These are phyloP conservation scores for Naematelia encephala DNA, from an alignment of 768 basidiomycete genomes.

Conservation along the genomic window DNA sequence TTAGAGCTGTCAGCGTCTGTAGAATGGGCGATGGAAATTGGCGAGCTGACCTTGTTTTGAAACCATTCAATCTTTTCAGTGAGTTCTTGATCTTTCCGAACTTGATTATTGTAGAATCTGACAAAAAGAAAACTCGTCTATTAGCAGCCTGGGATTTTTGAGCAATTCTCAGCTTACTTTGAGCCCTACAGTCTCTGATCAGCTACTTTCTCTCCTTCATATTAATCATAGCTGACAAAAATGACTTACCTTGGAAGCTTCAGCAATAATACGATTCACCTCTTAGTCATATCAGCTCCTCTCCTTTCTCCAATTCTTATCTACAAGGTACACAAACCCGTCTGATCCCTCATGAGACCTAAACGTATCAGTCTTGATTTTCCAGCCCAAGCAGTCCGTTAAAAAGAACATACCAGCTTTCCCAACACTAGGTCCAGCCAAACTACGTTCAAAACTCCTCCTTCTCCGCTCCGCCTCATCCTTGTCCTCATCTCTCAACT, in stretches of 20 bases:
- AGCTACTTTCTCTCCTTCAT: not conserved
- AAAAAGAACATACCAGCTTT: conserved; percentile 86
- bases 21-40: not conserved
- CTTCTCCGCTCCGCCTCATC: conserved; percentile 11
- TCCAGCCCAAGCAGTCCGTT: not conserved
- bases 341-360: conserved; percentile 46
- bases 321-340: conserved; percentile 21
- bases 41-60: conserved; percentile 54
- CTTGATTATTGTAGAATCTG: conserved; percentile 66
- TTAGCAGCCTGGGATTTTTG: not conserved
- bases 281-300: conserved; percentile 59
- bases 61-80: conserved; percentile 71
- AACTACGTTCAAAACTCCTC: conserved; percentile 49
- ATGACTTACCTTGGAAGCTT: conserved; percentile 64
- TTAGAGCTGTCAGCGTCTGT: conserved; percentile 66
- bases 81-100: conserved; percentile 79
- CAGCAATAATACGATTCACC: conserved; percentile 82
- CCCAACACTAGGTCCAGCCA: conserved; percentile 82
- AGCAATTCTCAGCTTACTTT: conserved; percentile 55
- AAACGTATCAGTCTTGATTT: conserved; percentile 64
- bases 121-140: no score
- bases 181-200: conserved; percentile 59
- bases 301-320: no score
- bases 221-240: not conserved
- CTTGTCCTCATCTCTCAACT: not conserved